Percentiles rank a stretch among this genome's conserved stretches.
Evolutionary conservation across 192 early-diverging fungal genomes (phyloP).

Genomic region (Diversispora eburnea): DNA sequence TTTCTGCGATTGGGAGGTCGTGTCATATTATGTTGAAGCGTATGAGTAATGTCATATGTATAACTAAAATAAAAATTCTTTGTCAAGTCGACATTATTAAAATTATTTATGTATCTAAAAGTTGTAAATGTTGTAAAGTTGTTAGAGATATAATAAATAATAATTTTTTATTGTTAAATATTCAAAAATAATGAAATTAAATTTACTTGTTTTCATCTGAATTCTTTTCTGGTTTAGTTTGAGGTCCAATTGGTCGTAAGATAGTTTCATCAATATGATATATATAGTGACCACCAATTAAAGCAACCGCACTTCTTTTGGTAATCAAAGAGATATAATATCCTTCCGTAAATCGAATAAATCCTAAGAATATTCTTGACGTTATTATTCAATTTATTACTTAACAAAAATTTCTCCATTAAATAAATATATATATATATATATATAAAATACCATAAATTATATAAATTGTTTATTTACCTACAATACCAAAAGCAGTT

Average conservation of each 20-base stretch:
- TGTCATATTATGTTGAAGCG: constrained; percentile 87
- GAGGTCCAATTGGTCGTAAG: constrained; percentile 65
- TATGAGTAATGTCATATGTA: constrained; percentile 92
- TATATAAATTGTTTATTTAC: constrained; percentile 28
- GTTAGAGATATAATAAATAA: background rate
- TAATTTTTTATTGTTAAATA: background rate
- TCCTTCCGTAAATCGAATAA: constrained; percentile 88
- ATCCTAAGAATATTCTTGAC: constrained; percentile 47
- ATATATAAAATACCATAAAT: background rate
- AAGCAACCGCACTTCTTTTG: constrained; percentile 75
- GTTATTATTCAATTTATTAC: background rate
- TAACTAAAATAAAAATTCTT: constrained; percentile 98
- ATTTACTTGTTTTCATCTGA: constrained; percentile 64
- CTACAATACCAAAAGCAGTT: constrained; percentile 73
- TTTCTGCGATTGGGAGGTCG: constrained; percentile 37
- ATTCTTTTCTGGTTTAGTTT: constrained; percentile 64
- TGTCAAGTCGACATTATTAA: constrained; percentile 85
- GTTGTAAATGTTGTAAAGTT: background rate
- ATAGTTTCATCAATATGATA: constrained; percentile 93
- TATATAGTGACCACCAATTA: constrained; percentile 92
- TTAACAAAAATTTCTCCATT: background rate
- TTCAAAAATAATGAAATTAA: background rate
- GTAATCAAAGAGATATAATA: constrained; percentile 90
- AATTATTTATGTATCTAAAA: constrained; percentile 70
- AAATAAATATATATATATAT: background rate